These are phyloP conservation scores for Solanum bulbocastanum DNA, from an alignment of 257 asterid genomes.

Conservation along the genomic window DNA sequence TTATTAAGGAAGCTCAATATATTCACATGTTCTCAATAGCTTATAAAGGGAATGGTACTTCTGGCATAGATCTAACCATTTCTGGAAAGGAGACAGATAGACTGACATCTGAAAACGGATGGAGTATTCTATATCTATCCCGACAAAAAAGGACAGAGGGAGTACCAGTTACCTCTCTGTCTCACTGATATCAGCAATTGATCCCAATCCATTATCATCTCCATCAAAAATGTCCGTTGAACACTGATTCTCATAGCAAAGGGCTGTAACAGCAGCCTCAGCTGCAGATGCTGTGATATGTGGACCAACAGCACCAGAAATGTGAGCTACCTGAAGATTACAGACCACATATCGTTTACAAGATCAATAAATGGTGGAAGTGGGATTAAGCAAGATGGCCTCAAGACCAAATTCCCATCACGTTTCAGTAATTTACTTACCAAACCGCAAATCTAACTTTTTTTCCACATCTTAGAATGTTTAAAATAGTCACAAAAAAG, in stretches of 20 bases:
- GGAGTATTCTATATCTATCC: neutral
- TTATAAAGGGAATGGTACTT: slow-evolving; percentile 19
- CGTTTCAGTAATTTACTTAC: neutral
- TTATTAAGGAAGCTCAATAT: neutral
- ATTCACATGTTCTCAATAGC: slow-evolving; percentile 6
- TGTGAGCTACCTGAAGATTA: slow-evolving; percentile 52
- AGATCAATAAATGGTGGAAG: neutral
- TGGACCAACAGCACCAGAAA: slow-evolving; percentile 67
- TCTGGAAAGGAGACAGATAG: neutral
- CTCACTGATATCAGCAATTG: slow-evolving; percentile 28
- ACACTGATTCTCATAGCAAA: slow-evolving; percentile 86
- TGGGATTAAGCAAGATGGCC: neutral
- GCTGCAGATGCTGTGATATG: slow-evolving; percentile 67
- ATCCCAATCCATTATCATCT: slow-evolving; percentile 27
- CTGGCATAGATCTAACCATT: neutral
- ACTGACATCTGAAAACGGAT: neutral
- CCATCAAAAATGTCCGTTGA: slow-evolving; percentile 65
- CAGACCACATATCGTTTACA: neutral
- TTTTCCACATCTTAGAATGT: neutral
- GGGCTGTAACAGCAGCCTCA: slow-evolving; percentile 85
- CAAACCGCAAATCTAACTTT: neutral
- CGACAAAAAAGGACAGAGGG: neutral
- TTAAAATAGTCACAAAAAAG: neutral
- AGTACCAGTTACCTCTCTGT: slow-evolving; percentile 34
- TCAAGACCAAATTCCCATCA: neutral